Percentiles rank a stretch among this genome's conserved stretches.
These are phyloP conservation scores for Rutstroemia sp. DNA, from an alignment of 2,329 filamentous ascomycete genomes.

Conservation along the genomic window DNA sequence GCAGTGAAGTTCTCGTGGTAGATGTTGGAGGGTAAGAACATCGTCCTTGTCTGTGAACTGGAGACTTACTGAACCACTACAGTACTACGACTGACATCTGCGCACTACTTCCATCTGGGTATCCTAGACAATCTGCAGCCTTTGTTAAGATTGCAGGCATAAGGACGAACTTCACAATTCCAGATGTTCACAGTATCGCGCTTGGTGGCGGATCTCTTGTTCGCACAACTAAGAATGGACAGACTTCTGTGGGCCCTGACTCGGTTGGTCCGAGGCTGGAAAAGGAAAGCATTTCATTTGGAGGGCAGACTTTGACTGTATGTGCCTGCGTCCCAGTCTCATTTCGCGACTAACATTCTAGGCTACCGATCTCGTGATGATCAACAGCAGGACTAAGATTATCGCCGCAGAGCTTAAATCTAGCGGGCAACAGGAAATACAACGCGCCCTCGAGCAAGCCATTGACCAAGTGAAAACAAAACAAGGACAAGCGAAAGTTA, in stretches of 20 bases:
- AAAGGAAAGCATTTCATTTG: slow-evolving; percentile 43
- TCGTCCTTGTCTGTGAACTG: too few relatives aligned
- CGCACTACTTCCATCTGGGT: slow-evolving; percentile 48
- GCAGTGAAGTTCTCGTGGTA: slow-evolving; percentile 33
- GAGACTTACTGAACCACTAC: slow-evolving; percentile 4
- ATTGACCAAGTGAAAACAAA: slow-evolving; percentile 52
- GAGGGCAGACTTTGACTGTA: slow-evolving; percentile 44
- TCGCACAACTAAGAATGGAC: slow-evolving; percentile 31
- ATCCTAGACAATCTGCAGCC: slow-evolving; percentile 51
- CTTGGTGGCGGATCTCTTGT: slow-evolving; percentile 47
- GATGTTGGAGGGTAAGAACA: slow-evolving; percentile 43
- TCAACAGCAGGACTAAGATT: slow-evolving; percentile 1
- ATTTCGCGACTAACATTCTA: slow-evolving; percentile 26
- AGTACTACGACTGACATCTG: slow-evolving; percentile 55
- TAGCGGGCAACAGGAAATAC: slow-evolving; percentile 19
- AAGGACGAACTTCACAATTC: slow-evolving; percentile 50
- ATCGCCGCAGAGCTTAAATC: slow-evolving; percentile 13
- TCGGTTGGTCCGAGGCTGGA: slow-evolving; percentile 47
- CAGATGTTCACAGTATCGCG: slow-evolving; percentile 48
- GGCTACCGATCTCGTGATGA: slow-evolving; percentile 22
- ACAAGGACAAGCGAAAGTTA: slow-evolving; percentile 41
- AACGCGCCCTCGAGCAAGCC: slow-evolving; percentile 41
- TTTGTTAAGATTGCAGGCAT: slow-evolving; percentile 52
- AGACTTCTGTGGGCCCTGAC: slow-evolving; percentile 48
- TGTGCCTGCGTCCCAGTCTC: slow-evolving; percentile 30